These are phyloP conservation scores for Leucaena leucocephala DNA, from an alignment of 306 rosid species.

Conservation along the genomic window DNA sequence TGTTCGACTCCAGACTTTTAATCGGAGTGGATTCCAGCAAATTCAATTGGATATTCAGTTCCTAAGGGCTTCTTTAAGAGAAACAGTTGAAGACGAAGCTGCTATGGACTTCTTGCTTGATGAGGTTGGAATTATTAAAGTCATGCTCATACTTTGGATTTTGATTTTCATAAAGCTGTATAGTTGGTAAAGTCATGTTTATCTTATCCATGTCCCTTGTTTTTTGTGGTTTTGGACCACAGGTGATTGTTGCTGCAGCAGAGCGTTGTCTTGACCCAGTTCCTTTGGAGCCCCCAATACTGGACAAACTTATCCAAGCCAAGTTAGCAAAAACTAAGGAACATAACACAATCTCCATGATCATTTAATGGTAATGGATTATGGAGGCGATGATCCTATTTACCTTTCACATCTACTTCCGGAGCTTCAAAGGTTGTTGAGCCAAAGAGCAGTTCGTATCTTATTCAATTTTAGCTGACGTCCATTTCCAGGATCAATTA, in stretches of 20 bases:
- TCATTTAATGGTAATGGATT: constrained; percentile 9
- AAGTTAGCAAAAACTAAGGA: constrained; percentile 66
- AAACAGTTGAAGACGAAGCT: constrained; percentile 79
- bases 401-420: neutral
- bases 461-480: neutral
- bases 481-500: constrained; percentile 10
- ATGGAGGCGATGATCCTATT: constrained; percentile 20
- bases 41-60: constrained; percentile 89
- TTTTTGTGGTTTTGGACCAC: constrained; percentile 31
- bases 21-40: constrained; percentile 93
- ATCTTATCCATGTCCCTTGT: neutral
- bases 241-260: constrained; percentile 84
- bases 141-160: neutral
- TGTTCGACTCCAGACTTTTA: constrained; percentile 80
- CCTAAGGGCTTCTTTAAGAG: constrained; percentile 72
- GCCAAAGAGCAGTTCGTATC: neutral
- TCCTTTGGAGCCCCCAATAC: constrained; percentile 79
- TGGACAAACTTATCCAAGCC: constrained; percentile 81
- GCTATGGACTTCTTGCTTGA: constrained; percentile 84
- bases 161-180: constrained; percentile 7
- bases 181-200: neutral
- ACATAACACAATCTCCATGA: constrained; percentile 46
- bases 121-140: constrained; percentile 56
- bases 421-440: neutral
- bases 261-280: constrained; percentile 92